Evolutionary conservation across 2,329 filamentous ascomycete genomes (phyloP), one percentile per base, ranked within the genome.

Genomic region (Ophidiomyces ophidiicola): DNA sequence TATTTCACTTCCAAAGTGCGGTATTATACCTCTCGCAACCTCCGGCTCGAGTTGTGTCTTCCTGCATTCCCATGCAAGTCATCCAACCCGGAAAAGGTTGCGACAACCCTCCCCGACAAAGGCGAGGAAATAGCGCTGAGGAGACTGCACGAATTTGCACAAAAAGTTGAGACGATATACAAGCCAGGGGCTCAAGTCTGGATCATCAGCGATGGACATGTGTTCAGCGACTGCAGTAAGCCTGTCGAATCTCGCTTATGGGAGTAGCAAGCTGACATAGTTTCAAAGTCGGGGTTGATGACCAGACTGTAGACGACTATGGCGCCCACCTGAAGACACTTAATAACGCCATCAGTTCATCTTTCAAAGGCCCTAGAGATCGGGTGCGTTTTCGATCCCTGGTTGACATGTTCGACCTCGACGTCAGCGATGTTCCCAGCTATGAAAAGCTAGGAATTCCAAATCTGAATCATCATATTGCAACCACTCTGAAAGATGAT

Each of bases 191-290:
- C 35, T 20, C 35, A n/a, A 30, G 35, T 38, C 17, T 38, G 25
- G 35, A 38, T 38, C 19, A 31, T 38, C 15, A 30, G 25, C 21
- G 35, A 38, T 14, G 35, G 35, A 12, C 35, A 38, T 15, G 35
- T 38, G 5, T 38, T 38, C 26, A 38, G 35, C 18, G 35, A 38
- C 18, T 38, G 35, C 35, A 38, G 35, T 38, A 24, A 38, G 35
- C 31, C 5, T 10, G n/a, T 17, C 17, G 11, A 6, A 10, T n/a
- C 10, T 20, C 19, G 15, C 21, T 24, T 24, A 14, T 11, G 12
- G n/a, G 23, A 17, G 14, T 18, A 20, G 8, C 17, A 10, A 5
- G 17, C 12, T 15, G 17, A 6, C 21, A 21, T 20, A 15, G 7
- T 2, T 11, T 28, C 17, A 30, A 30, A 38, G 35, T 38, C 23